Percentiles rank a stretch among this genome's conserved stretches.
Conservation (phyloP, 148 eudicot species). For the Rhododendron williamsianum region DNA sequence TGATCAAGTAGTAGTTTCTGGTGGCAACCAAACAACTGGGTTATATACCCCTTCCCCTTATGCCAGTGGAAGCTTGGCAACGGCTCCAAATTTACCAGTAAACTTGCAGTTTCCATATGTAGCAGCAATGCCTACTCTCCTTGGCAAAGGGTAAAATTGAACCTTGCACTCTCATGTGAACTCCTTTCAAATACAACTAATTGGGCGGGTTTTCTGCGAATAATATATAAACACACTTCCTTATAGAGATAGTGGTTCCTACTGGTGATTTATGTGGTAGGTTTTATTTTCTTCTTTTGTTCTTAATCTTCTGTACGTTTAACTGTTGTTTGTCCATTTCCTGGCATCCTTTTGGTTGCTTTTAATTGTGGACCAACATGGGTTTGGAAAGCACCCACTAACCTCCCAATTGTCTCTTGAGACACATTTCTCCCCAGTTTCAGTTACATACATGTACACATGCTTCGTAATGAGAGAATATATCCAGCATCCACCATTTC, state of each 20-base stretch:
- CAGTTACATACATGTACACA: neutral
- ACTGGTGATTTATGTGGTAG: neutral
- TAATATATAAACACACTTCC: neutral
- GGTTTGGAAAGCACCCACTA: neutral
- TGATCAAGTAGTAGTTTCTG: slow-evolving; percentile 26
- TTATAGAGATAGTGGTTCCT: neutral
- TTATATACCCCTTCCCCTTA: slow-evolving; percentile 29
- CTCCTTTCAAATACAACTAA: neutral
- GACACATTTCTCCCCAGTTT: neutral
- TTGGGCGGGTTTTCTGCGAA: neutral
- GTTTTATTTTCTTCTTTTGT: neutral
- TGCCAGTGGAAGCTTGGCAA: slow-evolving; percentile 30
- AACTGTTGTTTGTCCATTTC: neutral
- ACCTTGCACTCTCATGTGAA: neutral
- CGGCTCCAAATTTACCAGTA: slow-evolving; percentile 35
- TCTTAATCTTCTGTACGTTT: neutral
- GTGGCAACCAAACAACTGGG: slow-evolving; percentile 28
- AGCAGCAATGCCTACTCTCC: slow-evolving; percentile 35
- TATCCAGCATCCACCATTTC: neutral
- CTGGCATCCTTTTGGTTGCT: neutral
- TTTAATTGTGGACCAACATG: neutral
- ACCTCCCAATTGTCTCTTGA: neutral
- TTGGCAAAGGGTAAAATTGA: slow-evolving; percentile 60
- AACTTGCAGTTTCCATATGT: slow-evolving; percentile 34
- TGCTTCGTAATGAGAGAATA: neutral